A percentile compares a stretch with the other conserved stretches of the same genome.
Evolutionary conservation across 225 moss, liverwort and hornwort species (phyloP).

Genomic region (Asterella californica): DNA sequence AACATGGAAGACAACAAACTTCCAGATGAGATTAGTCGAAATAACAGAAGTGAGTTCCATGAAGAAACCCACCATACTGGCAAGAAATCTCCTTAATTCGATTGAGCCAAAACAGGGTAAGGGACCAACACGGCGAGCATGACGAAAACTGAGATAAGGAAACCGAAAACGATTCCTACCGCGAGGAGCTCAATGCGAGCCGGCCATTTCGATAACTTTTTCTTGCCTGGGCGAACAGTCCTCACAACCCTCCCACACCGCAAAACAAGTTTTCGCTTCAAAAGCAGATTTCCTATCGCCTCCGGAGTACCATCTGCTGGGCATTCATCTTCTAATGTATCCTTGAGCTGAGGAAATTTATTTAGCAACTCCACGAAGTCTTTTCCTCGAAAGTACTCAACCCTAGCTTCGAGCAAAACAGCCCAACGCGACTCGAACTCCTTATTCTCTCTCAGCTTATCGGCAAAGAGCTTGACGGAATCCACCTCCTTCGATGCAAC

Average conservation of each 20-base stretch:
- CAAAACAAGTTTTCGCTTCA: constrained; percentile 72
- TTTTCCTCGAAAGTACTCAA: constrained; percentile 90
- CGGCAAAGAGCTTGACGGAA: constrained; percentile 64
- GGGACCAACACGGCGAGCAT: background rate
- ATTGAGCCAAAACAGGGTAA: background rate
- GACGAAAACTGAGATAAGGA: background rate
- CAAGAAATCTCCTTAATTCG: background rate
- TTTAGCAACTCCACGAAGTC: constrained; percentile 73
- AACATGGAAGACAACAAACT: background rate
- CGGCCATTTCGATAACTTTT: constrained; percentile 97
- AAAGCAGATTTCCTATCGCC: constrained; percentile 68
- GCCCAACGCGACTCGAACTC: constrained; percentile 98
- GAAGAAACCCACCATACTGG: background rate
- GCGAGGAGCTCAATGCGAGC: constrained; percentile 73
- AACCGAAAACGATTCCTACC: constrained; percentile 28
- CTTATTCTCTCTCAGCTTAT: constrained; percentile 86
- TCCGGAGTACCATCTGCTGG: constrained; percentile 63
- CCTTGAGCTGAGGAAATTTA: constrained; percentile 73
- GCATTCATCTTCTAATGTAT: constrained; percentile 52
- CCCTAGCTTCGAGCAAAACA: constrained; percentile 83
- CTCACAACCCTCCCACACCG: constrained; percentile 86
- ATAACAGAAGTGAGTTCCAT: background rate
- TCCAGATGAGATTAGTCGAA: background rate
- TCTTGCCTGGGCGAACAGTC: constrained; percentile 83
- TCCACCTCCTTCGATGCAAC: constrained; percentile 60